These are phyloP conservation scores for Solanum chilense DNA, from an alignment of 257 asterid genomes.

Conservation along the genomic window DNA sequence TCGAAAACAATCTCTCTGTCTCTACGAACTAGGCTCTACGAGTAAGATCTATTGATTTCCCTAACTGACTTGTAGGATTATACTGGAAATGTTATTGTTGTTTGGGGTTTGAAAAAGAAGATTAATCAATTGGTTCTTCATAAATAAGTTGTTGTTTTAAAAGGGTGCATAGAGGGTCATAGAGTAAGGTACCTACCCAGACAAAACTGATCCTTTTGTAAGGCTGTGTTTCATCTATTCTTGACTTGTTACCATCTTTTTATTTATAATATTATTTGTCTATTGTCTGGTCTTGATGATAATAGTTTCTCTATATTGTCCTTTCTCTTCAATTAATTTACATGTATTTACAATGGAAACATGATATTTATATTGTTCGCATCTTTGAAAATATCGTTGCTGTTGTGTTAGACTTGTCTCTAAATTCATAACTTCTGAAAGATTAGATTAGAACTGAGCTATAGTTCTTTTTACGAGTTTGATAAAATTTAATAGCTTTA, in stretches of 20 bases:
- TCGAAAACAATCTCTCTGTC: neutral
- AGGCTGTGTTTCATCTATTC: neutral
- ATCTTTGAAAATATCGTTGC: neutral
- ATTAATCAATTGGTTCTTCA: neutral
- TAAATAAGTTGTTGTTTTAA: neutral
- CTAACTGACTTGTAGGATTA: neutral
- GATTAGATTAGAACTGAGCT: neutral
- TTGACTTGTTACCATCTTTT: neutral
- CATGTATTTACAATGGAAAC: neutral
- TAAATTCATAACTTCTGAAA: neutral
- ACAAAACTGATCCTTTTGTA: neutral
- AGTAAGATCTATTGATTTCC: neutral
- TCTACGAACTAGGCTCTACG: neutral
- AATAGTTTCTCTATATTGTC: neutral
- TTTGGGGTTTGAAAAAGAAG: neutral
- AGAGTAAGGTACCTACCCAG: conserved; percentile 19
- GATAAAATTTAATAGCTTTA: neutral
- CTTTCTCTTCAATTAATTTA: neutral
- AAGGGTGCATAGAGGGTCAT: conserved; percentile 54
- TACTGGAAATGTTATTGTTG: neutral
- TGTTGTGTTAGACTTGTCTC: neutral
- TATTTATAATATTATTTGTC: neutral
- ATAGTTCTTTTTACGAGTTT: neutral
- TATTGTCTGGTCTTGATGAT: neutral
- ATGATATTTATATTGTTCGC: neutral